Percentiles rank a stretch among this genome's conserved stretches.
phyloP scores from a whole-genome alignment of 1,284 basidiomycete genomes.

The Tremellales sp. region DNA sequence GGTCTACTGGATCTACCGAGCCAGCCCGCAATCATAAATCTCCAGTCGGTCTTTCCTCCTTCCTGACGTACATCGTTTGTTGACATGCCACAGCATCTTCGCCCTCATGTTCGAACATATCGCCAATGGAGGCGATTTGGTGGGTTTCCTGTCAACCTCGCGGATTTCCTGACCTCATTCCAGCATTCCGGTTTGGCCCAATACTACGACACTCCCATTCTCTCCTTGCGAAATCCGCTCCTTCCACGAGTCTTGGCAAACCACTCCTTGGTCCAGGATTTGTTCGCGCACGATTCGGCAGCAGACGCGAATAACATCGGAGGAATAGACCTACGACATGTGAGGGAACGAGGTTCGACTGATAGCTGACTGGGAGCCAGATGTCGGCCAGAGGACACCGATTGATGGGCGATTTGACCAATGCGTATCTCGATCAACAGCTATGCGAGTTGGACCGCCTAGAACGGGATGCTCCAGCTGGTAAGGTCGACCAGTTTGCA shows the following conservation, averaged over 20 bases:
- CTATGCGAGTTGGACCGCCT: conserved; percentile 39
- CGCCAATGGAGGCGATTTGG: conserved; percentile 35
- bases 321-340: conserved; percentile 38
- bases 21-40: conserved; percentile 35
- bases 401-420: conserved; percentile 31
- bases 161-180: neutral
- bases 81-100: conserved; percentile 24
- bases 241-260: conserved; percentile 25
- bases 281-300: conserved; percentile 19
- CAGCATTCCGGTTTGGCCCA: conserved; percentile 35
- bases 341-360: conserved; percentile 15
- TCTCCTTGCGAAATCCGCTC: conserved; percentile 35
- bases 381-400: conserved; percentile 27
- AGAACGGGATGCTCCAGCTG: conserved; percentile 15
- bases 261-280: conserved; percentile 17
- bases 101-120: conserved; percentile 35
- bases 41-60: conserved; percentile 24
- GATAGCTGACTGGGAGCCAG: conserved; percentile 4
- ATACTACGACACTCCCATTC: conserved; percentile 41
- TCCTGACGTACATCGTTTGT: neutral
- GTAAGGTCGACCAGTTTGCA: conserved; percentile 24
- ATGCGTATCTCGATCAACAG: conserved; percentile 39
- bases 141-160: conserved; percentile 8
- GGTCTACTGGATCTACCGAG: conserved; percentile 34
- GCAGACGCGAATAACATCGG: conserved; percentile 15